Evolutionary conservation across 306 rosid species (phyloP), one percentile per base, ranked within the genome.

Genomic region (Lupinus albus): DNA sequence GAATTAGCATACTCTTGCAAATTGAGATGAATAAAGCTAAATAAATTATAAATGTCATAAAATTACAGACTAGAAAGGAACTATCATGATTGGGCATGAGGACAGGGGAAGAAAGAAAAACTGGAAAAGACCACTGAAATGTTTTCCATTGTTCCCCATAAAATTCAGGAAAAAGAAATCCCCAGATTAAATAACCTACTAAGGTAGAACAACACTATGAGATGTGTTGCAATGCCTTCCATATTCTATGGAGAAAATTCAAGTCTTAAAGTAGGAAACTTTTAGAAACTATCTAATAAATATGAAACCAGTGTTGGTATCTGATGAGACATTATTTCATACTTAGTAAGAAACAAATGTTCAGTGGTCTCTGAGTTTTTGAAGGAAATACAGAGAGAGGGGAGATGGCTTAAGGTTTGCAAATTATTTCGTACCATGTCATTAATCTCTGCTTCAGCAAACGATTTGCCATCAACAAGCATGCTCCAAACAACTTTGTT

Each of bases 401-500:
- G 54, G 15, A 51, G 71, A 42, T 33, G 64, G 52, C 59, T 13
- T 44, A n/a, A 46, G 62, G 58, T 51, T 68, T 49, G 35, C 21
- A 45, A 45, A 69, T 74, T 58, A 36, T 68, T 47, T 62, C 96
- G 82, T 83, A 93, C 99, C 99, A 93, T 80, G 81, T 93, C 99
- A 85, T 84, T 93, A 68, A 93, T 84, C 86, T 93, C 99, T 2
- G 80, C 91, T 76, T 88, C 99, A 8, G 97, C 96, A 82, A 93
- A 83, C 62, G 97, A 55, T 93, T 93, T 93, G 66, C 97, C 97
- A 79, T 93, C 97, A 38, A 82, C 74, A 72, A 93, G 86, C 99
- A 93, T 93, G 92, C 92, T 90, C 99, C 99, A 93, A 75, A 83
- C 97, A 57, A 93, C 97, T 79, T 88, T 93, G 77, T 78, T 72